Conservation (phyloP, 495 filamentous ascomycete species). For the Bacidia rubella region DNA sequence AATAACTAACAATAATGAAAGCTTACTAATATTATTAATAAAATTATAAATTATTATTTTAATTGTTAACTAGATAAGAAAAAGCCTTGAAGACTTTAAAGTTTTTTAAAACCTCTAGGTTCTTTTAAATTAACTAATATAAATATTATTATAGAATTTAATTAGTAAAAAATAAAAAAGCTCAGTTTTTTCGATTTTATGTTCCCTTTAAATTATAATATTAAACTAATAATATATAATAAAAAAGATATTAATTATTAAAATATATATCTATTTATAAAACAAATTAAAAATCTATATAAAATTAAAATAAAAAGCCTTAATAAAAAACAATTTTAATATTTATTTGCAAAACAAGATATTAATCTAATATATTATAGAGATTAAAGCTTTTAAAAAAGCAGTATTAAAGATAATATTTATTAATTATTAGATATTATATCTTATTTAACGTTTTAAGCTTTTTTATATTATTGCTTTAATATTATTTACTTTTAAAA, state of each 20-base stretch:
- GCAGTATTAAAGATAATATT: background rate
- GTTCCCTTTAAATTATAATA: background rate
- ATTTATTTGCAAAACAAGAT: background rate
- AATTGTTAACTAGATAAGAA: background rate
- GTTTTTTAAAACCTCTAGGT: background rate
- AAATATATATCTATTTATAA: conserved; percentile 8
- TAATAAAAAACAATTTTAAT: background rate
- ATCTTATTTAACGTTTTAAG: background rate
- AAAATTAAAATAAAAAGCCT: background rate
- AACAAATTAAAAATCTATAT: background rate
- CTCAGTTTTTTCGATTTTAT: background rate
- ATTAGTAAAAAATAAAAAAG: background rate
- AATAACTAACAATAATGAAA: background rate
- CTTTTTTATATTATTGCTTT: background rate
- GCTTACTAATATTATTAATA: background rate
- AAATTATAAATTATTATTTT: background rate
- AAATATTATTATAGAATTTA: background rate
- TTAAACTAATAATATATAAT: background rate
- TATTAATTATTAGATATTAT: background rate
- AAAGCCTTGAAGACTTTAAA: background rate
- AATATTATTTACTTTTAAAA: background rate
- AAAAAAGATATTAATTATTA: conserved; percentile 1
- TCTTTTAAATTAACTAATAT: background rate
- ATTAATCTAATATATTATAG: background rate
- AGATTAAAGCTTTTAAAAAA: background rate